Conservation (phyloP, 345 rosid species). For the Isatis tinctoria region DNA sequence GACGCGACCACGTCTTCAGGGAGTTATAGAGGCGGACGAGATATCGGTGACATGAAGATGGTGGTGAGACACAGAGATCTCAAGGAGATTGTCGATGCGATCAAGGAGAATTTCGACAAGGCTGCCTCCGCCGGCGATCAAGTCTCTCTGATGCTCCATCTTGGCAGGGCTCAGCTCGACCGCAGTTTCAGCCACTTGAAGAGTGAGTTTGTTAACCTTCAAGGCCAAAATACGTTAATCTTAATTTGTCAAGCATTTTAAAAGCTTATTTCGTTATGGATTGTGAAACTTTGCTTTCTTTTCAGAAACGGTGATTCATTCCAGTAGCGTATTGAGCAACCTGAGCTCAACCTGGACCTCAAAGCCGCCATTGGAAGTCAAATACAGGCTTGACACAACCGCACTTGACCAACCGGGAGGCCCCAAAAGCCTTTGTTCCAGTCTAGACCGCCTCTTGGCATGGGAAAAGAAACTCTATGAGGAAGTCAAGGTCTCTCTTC, state of each 20-base stretch:
- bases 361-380: conserved; percentile 91
- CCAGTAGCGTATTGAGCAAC: conserved; percentile 77
- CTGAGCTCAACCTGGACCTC: conserved; percentile 96
- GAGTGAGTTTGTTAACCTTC: conserved; percentile 37
- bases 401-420: conserved; percentile 56
- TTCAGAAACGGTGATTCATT: conserved; percentile 93
- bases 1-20: conserved; percentile 48
- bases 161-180: conserved; percentile 90
- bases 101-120: conserved; percentile 71
- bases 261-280: no score
- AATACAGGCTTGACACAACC: conserved; percentile 67
- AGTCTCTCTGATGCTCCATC: conserved; percentile 79
- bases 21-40: conserved; percentile 52
- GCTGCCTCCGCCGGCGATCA: conserved; percentile 83
- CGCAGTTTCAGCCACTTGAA: conserved; percentile 83
- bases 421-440: conserved; percentile 75
- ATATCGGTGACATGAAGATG: conserved; percentile 62
- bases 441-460: conserved; percentile 84
- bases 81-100: conserved; percentile 84
- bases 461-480: conserved; percentile 96
- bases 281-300: background rate
- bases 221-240: no score
- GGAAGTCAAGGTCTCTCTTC: conserved; percentile 72
- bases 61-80: conserved; percentile 91
- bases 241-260: no score